Conservation (phyloP, 176 grass and related monocot genomes). For the Zizania latifolia region DNA sequence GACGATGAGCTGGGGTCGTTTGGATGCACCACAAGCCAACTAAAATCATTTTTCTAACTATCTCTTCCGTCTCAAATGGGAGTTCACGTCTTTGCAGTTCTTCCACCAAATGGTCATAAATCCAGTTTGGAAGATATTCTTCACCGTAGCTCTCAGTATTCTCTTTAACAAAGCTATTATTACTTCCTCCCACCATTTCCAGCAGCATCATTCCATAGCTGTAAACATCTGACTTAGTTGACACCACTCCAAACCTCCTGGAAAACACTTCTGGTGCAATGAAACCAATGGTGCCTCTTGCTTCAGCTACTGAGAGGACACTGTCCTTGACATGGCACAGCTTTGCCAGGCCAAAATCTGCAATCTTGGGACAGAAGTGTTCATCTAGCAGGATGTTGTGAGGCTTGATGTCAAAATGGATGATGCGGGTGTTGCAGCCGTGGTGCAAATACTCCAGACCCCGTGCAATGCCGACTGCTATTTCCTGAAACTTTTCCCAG, state of each 20-base stretch:
- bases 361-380: slow-evolving; percentile 43
- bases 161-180: slow-evolving; percentile 4
- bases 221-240: slow-evolving; percentile 59
- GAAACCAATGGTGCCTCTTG: slow-evolving; percentile 52
- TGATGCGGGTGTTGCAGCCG: slow-evolving; percentile 42
- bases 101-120: slow-evolving; percentile 32
- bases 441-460: slow-evolving; percentile 47
- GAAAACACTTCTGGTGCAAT: slow-evolving; percentile 67
- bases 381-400: slow-evolving; percentile 50
- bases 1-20: slow-evolving; percentile 31
- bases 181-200: slow-evolving; percentile 43
- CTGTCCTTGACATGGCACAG: slow-evolving; percentile 39
- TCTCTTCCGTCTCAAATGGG: background rate
- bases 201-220: slow-evolving; percentile 60
- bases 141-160: slow-evolving; percentile 3
- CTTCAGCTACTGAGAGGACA: slow-evolving; percentile 35
- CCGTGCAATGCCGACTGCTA: slow-evolving; percentile 35
- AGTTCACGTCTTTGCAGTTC: background rate
- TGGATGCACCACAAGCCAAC: slow-evolving; percentile 56
- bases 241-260: slow-evolving; percentile 30
- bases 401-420: slow-evolving; percentile 71
- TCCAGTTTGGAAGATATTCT: slow-evolving; percentile 29
- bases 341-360: slow-evolving; percentile 59
- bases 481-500: slow-evolving; percentile 48
- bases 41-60: slow-evolving; percentile 28